These are phyloP conservation scores for Albugo candida DNA, from an alignment of 352 stramenopile species.

Conservation along the genomic window DNA sequence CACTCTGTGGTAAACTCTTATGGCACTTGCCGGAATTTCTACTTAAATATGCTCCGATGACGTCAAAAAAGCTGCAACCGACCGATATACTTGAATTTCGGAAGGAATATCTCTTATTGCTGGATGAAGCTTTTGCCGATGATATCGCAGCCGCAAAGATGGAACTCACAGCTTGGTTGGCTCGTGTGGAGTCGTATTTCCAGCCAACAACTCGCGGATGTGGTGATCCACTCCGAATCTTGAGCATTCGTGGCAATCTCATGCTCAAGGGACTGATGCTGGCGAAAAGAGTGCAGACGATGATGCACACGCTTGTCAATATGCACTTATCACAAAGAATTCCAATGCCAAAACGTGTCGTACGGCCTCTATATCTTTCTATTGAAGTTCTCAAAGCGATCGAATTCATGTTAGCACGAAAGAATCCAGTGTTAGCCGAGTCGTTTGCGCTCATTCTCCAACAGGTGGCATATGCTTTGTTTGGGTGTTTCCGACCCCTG, in stretches of 20 bases:
- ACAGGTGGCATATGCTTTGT: conserved; percentile 62
- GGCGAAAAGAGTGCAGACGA: conserved; percentile 72
- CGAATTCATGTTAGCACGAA: conserved; percentile 83
- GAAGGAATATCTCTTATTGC: conserved; percentile 50
- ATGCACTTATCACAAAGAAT: conserved; percentile 74
- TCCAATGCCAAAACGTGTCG: conserved; percentile 70
- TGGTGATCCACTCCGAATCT: conserved; percentile 42
- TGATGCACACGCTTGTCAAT: conserved; percentile 80
- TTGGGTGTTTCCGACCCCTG: conserved; percentile 58
- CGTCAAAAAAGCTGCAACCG: conserved; percentile 66
- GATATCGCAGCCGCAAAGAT: conserved; percentile 64
- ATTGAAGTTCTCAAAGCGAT: conserved; percentile 84
- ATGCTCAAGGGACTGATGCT: conserved; percentile 85
- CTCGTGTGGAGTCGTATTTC: conserved; percentile 78
- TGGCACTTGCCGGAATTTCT: conserved; percentile 81
- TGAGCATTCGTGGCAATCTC: conserved; percentile 72
- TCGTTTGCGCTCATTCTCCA: conserved; percentile 48
- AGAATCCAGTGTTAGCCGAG: conserved; percentile 65
- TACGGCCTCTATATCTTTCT: conserved; percentile 72
- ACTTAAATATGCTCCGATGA: conserved; percentile 61
- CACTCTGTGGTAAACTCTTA: conserved; percentile 64
- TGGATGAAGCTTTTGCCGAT: conserved; percentile 57
- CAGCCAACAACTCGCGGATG: conserved; percentile 57
- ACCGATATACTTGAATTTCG: conserved; percentile 58
- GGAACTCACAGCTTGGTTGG: conserved; percentile 68